Evolutionary conservation across 306 rosid genomes (phyloP).

Genomic region (Malus domestica): ASM211411v1 NC_041803.1:48001501-48002000

Average conservation of each 20-base stretch:
- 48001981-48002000: background rate
- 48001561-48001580: constrained; percentile 78
- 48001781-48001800: background rate
- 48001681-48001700: constrained; percentile 43
- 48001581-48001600: constrained; percentile 47
- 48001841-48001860: too few relatives aligned
- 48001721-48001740: constrained; percentile 17
- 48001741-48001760: background rate
- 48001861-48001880: too few relatives aligned
- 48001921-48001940: background rate
- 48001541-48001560: constrained; percentile 90
- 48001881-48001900: background rate
- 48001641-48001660: constrained; percentile 96
- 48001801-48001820: background rate
- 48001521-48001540: constrained; percentile 86
- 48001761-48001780: background rate
- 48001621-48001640: constrained; percentile 83
- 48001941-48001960: background rate
- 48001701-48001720: constrained; percentile 75
- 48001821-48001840: background rate
- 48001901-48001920: background rate
- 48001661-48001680: constrained; percentile 65
- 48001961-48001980: background rate
- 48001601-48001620: constrained; percentile 72
- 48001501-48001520: constrained; percentile 69